Evolutionary conservation across 2,329 filamentous ascomycete species (phyloP).

Genomic region (Diaporthe sp.): DNA sequence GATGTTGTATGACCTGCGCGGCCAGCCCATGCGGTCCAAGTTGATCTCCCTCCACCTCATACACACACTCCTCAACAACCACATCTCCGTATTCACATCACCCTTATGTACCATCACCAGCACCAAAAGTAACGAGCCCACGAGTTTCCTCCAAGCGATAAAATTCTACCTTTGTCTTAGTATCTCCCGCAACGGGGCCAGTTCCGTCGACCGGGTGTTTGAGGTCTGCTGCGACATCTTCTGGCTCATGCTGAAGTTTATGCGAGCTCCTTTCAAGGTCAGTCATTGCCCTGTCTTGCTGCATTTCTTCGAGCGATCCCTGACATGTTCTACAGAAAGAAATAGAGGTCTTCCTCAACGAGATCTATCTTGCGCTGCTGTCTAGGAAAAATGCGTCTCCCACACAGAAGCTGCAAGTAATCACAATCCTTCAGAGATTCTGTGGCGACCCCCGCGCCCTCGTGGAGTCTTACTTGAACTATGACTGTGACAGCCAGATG

Average conservation of each 20-base stretch:
- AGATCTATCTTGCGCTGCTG: slow-evolving; percentile 93
- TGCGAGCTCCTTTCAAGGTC: slow-evolving; percentile 94
- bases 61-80: slow-evolving; percentile 94
- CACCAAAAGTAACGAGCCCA: slow-evolving; percentile 88
- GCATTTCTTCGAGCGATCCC: background rate
- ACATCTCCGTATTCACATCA: slow-evolving; percentile 90
- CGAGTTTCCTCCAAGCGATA: slow-evolving; percentile 91
- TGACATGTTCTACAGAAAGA: slow-evolving; percentile 77
- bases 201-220: slow-evolving; percentile 91
- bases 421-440: slow-evolving; percentile 86
- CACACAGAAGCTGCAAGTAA: slow-evolving; percentile 93
- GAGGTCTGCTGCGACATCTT: slow-evolving; percentile 98
- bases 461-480: slow-evolving; percentile 97
- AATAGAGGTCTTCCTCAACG: slow-evolving; percentile 96
- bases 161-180: slow-evolving; percentile 98
- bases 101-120: slow-evolving; percentile 93
- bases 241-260: slow-evolving; percentile 95
- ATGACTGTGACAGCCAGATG: slow-evolving; percentile 94
- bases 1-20: slow-evolving; percentile 91
- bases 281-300: slow-evolving; percentile 45
- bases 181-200: slow-evolving; percentile 94
- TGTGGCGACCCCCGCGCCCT: slow-evolving; percentile 88
- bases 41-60: slow-evolving; percentile 95
- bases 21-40: slow-evolving; percentile 97
- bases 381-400: slow-evolving; percentile 88